These are phyloP conservation scores for Lupinus albus DNA, from an alignment of 306 rosid genomes.

Conservation along the genomic window DNA sequence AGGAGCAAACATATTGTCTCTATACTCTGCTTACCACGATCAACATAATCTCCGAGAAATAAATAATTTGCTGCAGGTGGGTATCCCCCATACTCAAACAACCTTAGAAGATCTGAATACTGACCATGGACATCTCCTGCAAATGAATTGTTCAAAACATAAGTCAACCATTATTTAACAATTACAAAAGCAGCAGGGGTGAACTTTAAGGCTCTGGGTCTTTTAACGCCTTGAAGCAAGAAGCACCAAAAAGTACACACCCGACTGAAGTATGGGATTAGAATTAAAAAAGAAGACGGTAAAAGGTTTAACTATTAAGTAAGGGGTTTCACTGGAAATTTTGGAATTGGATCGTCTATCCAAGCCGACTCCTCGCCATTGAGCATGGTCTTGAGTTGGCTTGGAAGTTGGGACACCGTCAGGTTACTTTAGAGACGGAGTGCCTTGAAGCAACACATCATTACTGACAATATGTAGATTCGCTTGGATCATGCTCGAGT, in stretches of 20 bases:
- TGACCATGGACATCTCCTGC: constrained; percentile 88
- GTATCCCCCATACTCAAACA: constrained; percentile 82
- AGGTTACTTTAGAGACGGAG: too few species aligned
- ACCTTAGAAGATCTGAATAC: constrained; percentile 73
- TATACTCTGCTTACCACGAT: constrained; percentile 85
- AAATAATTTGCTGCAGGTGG: constrained; percentile 86
- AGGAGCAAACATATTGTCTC: constrained; percentile 84
- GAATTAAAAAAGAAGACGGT: neutral
- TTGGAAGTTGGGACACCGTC: too few species aligned
- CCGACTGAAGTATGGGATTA: constrained; percentile 12
- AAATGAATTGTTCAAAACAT: constrained; percentile 35
- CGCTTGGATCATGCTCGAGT: too few species aligned
- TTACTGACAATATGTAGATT: too few species aligned
- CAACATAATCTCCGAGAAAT: constrained; percentile 86
- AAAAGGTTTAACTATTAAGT: neutral
- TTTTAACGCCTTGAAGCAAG: neutral
- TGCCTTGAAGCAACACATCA: too few species aligned
- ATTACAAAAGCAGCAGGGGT: neutral
- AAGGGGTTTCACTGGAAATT: too few species aligned
- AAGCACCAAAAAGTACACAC: constrained; percentile 5
- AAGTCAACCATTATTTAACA: constrained; percentile 17
- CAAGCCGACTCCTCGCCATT: too few species aligned
- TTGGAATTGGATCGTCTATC: too few species aligned
- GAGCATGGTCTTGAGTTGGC: too few species aligned
- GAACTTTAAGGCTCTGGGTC: neutral